A percentile compares a stretch with the other conserved stretches of the same genome.
Conservation (phyloP, 305 asterid species). For the Fraxinus platypoda region DNA sequence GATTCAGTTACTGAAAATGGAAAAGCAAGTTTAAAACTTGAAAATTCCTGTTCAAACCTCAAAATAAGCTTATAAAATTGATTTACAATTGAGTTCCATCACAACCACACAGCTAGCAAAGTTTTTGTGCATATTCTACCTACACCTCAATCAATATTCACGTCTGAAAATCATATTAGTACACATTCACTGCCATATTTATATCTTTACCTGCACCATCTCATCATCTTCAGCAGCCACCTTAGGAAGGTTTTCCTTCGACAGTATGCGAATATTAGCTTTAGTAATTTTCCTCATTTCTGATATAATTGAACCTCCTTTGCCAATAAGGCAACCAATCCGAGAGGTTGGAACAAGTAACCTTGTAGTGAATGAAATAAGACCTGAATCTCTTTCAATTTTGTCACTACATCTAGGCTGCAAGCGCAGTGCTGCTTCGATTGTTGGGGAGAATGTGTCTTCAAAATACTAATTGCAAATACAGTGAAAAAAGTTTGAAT, state of each 20-base stretch:
- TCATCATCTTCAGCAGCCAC: conserved; percentile 89
- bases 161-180: background rate
- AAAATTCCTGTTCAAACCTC: background rate
- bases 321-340: conserved; percentile 92
- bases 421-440: conserved; percentile 86
- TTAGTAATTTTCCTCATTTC: conserved; percentile 85
- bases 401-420: conserved; percentile 98
- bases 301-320: conserved; percentile 90
- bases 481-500: background rate
- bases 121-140: background rate
- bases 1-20: background rate
- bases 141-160: background rate
- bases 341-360: conserved; percentile 87
- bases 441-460: conserved; percentile 74
- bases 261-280: conserved; percentile 83
- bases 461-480: conserved; percentile 50
- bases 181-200: conserved; percentile 5
- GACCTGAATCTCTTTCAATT: conserved; percentile 89
- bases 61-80: background rate
- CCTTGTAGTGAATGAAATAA: conserved; percentile 67
- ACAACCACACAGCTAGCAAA: background rate
- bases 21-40: background rate
- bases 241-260: conserved; percentile 88
- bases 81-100: background rate
- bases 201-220: conserved; percentile 78